Base-by-base conservation (phyloP, 2,329 filamentous ascomycete genomes). In the Trichoderma guizhouense region DNA sequence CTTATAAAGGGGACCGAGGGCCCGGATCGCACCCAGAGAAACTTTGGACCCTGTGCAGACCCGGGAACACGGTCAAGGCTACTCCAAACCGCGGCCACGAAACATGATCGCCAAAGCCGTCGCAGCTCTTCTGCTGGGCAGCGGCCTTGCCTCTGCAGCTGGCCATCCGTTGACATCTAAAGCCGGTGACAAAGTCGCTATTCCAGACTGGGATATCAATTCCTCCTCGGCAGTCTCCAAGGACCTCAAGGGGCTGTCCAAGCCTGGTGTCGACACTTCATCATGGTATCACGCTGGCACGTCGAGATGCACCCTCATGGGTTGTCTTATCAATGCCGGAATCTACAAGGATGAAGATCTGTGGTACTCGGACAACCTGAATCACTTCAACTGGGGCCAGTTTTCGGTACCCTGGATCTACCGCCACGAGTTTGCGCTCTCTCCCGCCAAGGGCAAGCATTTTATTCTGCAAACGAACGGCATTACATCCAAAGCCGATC, bases 361-460 rank as follows among this genome's bases (percentile, higher is more conserved):
- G 0, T 91, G 90, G 79, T 89, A 84, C 77, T 90, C 87, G 0
- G 79, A 86, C 28, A 85, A 86, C 72, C 76, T 83, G 53, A 73
- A 75, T 12, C 36, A 43, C 67, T 83, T 89, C 43, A 82, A 88
- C 65, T 75, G 79, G 15, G 78, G 79, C 2, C 83, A 83, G 57
- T 91, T 90, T 71, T 77, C 80, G 1, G 83, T 85, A 0, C 86
- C 88, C 0, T 91, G 89, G 88, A 76, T 90, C 28, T 91, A 90
- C 74, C 83, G 88, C 14, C 80, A 85, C 51, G 86, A 90, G 72
- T 86, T 89, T 69, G 72, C 73, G 0, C 74, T 89, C 2, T 74
- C 2, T 34, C 77, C 0, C 79, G 78, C 43, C 5, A 60, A 74
- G 43, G 75, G 76, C 2, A 78, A 83, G 39, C 85, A 89, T 74